Evolutionary conservation across 768 basidiomycete species (phyloP), one percentile per base, ranked within the genome.

Genomic region (Cystobasidium tubakii): DNA sequence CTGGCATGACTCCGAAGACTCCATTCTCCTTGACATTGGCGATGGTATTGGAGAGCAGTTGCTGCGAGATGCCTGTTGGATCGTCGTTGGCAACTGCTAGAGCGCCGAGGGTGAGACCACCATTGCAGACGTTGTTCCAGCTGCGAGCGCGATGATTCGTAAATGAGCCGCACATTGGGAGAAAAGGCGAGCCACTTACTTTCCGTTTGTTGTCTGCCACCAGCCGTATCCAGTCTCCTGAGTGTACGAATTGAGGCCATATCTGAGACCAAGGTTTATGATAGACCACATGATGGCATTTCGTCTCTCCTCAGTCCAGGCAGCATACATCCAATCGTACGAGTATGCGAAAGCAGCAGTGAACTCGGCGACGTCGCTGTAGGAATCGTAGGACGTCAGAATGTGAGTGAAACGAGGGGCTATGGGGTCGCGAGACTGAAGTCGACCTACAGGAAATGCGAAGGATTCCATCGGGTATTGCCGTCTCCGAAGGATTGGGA

Each of bases 101-200:
- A 0, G 96, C 86, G 57, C 86, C 96, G 80, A 97, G 81, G 23
- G 90, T 92, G 75, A 98, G 83, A 73, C 96, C 96, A 60, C 87
- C 86, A 81, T 97, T 98, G 84, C 89, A 92, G 72, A 84, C 83
- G 81, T 95, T 97, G 81, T 99, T 99, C 96, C 96, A 99, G 84
- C 98, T 99, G 23, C 39, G 15, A 15, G 15, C 6, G 95, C 95
- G 46, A 50, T 50, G 10, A 50, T 9, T 39, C 39, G 39, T 39
- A 15, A 39, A 39, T 39, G n/a, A n/a, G n/a, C n/a, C n/a, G n/a
- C n/a, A n/a, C n/a, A n/a, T n/a, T n/a, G n/a, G n/a, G n/a, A n/a
- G n/a, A 62, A 31, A 19, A 23, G 12, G 13, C 31, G 15, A n/a
- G n/a, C n/a, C 15, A 19, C 31, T 62, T 21, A 39, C 46, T 50